Evolutionary conservation across 345 rosid genomes (phyloP), one percentile per base, ranked within the genome.

Genomic region (Streptanthus diversifolius): DNA sequence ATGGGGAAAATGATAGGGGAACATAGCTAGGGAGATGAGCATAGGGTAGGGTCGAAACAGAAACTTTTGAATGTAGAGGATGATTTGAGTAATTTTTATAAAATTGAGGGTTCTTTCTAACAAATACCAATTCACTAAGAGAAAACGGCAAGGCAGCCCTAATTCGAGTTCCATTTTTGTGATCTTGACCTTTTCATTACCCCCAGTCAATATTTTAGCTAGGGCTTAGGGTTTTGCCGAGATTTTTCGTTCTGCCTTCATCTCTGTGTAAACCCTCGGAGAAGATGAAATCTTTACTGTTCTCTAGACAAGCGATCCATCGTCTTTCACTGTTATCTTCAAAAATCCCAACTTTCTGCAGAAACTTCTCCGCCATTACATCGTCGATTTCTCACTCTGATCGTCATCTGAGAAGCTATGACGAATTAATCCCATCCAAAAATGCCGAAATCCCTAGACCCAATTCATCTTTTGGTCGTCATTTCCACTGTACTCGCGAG

Each of bases 401-500:
- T 66, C 13, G 18, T 39, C 64, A 56, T 11, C 41, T 49, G 13
- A 63, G 63, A 49, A 47, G 56, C 70, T 51, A 52, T 14, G 77
- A 61, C 41, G 76, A 70, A 9, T 62, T 19, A 33, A 19, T 14
- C 18, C 71, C 7, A 7, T 61, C 21, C 43, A 35, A 21, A 63
- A 35, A 77, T 45, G 59, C 30, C 27, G 71, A 45, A 61, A 47
- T 54, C 66, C 27, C 56, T 12, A 66, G 12, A 75, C 63, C 77
- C 64, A 40, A 9, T 70, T 63, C 37, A 5, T 70, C 63, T 11
- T 57, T 73, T 54, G 7, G 6, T 66, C 85, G 90, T 54, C 68
- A 57, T 78, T 47, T 84, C 58, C 83, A 84, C 65, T 80, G 62
- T 7, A 80, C 82, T 11, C 81, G 37, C 40, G 84, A 78, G 62